Evolutionary conservation across 1,139 yeast species (phyloP).

Genomic region (Pneumocystis wakefieldiae): DNA sequence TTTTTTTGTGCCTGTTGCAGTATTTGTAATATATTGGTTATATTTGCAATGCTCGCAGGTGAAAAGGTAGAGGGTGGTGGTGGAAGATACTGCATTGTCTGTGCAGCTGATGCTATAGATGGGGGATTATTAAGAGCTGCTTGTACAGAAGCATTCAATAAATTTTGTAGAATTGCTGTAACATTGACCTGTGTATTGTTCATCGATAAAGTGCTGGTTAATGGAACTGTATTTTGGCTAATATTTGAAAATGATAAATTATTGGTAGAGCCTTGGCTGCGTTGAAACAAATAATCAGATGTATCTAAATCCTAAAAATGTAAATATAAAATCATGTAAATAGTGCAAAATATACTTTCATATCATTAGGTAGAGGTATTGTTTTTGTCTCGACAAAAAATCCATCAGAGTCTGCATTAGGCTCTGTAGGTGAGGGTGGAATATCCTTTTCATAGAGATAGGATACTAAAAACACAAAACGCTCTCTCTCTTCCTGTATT

Average conservation of each 20-base stretch:
- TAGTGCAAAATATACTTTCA: not conserved
- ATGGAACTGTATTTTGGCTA: not conserved
- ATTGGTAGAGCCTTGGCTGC: not conserved
- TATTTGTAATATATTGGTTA: not conserved
- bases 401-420: conserved; percentile 9
- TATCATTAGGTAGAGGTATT: conserved; percentile 7
- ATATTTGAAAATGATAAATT: not conserved
- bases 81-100: not conserved
- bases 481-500: conserved; percentile 20
- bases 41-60: not conserved
- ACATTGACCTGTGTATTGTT: not conserved
- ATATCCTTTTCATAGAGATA: conserved; percentile 20
- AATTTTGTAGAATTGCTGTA: not conserved
- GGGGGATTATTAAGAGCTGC: not conserved
- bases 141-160: not conserved
- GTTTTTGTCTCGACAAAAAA: conserved; percentile 1
- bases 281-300: not conserved
- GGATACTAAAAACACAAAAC: conserved; percentile 18
- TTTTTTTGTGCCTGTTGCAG: not conserved
- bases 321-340: not conserved
- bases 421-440: conserved; percentile 22
- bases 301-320: not conserved
- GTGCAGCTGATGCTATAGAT: not conserved
- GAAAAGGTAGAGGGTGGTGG: not conserved
- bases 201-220: not conserved